Conservation (phyloP, 371 early-diverging fungal genomes). For the Mucor indicus region DNA sequence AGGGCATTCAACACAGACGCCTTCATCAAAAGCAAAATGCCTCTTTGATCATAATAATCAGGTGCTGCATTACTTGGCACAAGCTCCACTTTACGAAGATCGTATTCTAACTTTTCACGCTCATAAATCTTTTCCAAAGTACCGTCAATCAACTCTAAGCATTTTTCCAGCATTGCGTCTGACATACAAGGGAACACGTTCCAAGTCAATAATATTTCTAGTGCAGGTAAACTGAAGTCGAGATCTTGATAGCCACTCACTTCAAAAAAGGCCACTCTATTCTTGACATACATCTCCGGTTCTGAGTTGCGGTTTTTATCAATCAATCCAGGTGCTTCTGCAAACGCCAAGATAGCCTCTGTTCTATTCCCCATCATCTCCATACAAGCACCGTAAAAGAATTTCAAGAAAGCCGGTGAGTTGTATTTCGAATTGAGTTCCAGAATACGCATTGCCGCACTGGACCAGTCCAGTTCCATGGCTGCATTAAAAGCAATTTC, state of each 20-base stretch:
- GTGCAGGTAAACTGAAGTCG: constrained; percentile 47
- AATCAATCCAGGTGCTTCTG: constrained; percentile 44
- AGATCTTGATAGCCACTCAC: constrained; percentile 57
- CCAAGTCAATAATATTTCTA: constrained; percentile 60
- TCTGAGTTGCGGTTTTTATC: constrained; percentile 51
- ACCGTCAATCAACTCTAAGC: constrained; percentile 36
- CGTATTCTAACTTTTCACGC: constrained; percentile 48
- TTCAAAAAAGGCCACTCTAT: constrained; percentile 52
- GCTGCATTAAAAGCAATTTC: constrained; percentile 60
- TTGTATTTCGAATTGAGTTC: constrained; percentile 48
- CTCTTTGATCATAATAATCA: constrained; percentile 48
- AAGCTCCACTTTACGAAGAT: constrained; percentile 41
- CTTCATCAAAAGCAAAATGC: constrained; percentile 38
- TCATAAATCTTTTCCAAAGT: constrained; percentile 42
- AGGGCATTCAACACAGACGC: constrained; percentile 35
- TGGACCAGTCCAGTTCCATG: constrained; percentile 53
- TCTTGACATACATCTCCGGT: constrained; percentile 54
- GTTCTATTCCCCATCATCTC: constrained; percentile 53
- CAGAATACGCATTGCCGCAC: constrained; percentile 40
- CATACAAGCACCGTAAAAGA: constrained; percentile 58
- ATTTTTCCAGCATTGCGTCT: constrained; percentile 27
- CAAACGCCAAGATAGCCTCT: constrained; percentile 51
- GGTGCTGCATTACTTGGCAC: constrained; percentile 39
- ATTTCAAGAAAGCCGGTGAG: constrained; percentile 54
- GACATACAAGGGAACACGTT: constrained; percentile 59